Evolutionary conservation across 805 yeast genomes (phyloP).

Genomic region (Kluyveromyces nonfermentans): DNA sequence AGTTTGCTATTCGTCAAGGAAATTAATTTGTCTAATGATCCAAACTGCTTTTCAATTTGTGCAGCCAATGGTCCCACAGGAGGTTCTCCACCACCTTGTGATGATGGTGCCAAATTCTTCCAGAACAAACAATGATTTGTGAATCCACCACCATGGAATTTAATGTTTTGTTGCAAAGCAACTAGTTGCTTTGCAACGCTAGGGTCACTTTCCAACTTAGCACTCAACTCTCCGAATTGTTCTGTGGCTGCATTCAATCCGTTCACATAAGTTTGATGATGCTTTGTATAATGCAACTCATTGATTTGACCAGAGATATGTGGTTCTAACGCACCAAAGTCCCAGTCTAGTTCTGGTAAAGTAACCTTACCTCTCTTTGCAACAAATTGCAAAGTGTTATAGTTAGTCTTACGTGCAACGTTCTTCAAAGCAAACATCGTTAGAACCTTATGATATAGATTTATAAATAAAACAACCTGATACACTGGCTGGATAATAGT

Average conservation of each 20-base stretch:
- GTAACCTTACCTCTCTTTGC: conserved; percentile 51
- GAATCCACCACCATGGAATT: conserved; percentile 90
- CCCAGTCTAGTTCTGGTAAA: conserved; percentile 76
- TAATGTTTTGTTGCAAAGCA: conserved; percentile 62
- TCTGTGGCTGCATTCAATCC: conserved; percentile 75
- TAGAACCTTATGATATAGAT: no score
- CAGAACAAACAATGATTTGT: conserved; percentile 80
- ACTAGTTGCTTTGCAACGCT: conserved; percentile 30
- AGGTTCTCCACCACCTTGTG: conserved; percentile 66
- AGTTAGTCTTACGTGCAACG: conserved; percentile 1
- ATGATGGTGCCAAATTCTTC: conserved; percentile 74
- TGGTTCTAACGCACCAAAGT: conserved; percentile 80
- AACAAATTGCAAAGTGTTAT: neutral
- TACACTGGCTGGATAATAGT: no score
- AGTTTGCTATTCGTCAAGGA: conserved; percentile 54
- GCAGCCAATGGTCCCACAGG: conserved; percentile 45
- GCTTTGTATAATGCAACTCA: conserved; percentile 80
- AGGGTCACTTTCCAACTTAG: conserved; percentile 48
- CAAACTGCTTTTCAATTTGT: conserved; percentile 56
- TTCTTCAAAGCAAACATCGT: conserved; percentile 2
- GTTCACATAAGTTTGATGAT: conserved; percentile 85
- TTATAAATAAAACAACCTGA: no score
- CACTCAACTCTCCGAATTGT: conserved; percentile 57
- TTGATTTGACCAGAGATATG: conserved; percentile 78
- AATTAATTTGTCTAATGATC: conserved; percentile 62